These are phyloP conservation scores for Kalmanozyma brasiliensis DNA, from an alignment of 1,284 basidiomycete species.

Conservation along the genomic window DNA sequence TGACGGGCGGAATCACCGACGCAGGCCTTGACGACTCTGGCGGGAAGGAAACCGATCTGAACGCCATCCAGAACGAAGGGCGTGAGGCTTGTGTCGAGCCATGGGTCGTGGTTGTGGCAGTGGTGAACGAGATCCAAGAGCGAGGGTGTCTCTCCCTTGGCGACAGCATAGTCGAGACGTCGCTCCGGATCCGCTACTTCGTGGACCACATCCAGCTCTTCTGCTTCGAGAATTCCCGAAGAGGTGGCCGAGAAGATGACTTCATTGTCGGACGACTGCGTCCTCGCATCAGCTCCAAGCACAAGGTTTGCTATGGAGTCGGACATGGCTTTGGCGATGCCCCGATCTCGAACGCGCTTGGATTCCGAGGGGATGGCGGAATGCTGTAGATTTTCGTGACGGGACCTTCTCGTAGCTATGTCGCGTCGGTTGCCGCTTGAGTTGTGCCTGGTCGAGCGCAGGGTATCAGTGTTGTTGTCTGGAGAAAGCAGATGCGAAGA, in stretches of 20 bases:
- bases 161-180: conserved; percentile 4
- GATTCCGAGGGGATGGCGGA: conserved; percentile 40
- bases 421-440: background rate
- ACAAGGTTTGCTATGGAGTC: conserved; percentile 41
- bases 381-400: background rate
- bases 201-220: conserved; percentile 26
- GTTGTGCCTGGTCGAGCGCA: conserved; percentile 6
- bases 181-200: conserved; percentile 28
- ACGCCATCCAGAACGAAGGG: conserved; percentile 54
- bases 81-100: conserved; percentile 48
- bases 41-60: conserved; percentile 61
- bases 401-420: no score
- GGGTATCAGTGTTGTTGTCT: conserved; percentile 18
- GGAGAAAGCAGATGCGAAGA: conserved; percentile 28
- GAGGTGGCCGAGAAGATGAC: conserved; percentile 41
- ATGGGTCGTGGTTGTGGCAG: conserved; percentile 64
- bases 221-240: conserved; percentile 21
- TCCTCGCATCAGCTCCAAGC: conserved; percentile 25
- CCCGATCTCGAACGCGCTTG: conserved; percentile 35
- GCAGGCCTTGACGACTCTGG: conserved; percentile 47
- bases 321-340: conserved; percentile 27
- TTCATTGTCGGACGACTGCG: conserved; percentile 12
- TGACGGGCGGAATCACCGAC: conserved; percentile 29
- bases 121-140: conserved; percentile 52
- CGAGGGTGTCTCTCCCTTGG: conserved; percentile 9